Evolutionary conservation across 257 asterid species (phyloP).

Genomic region (Linaria vulgaris): DNA sequence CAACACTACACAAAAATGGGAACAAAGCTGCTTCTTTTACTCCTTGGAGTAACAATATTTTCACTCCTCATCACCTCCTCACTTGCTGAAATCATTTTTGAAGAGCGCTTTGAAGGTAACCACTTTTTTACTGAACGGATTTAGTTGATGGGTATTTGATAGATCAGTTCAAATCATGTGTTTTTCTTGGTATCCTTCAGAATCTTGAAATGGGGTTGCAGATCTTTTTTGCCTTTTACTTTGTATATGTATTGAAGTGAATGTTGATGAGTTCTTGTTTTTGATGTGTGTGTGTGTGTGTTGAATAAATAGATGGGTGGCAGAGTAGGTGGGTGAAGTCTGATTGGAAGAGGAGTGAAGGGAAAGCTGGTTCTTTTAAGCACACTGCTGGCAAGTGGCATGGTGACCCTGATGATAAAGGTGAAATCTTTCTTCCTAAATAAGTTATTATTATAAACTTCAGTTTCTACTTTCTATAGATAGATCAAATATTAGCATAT

Average conservation of each 20-base stretch:
- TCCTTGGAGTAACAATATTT: constrained; percentile 12
- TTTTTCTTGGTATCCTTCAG: not conserved
- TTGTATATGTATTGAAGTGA: not conserved
- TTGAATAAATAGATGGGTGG: constrained; percentile 88
- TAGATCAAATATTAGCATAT: no score
- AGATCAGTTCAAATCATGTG: not conserved
- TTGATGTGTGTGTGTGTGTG: constrained; percentile 24
- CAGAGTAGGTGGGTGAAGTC: constrained; percentile 86
- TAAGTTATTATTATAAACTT: not conserved
- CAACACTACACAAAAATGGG: not conserved
- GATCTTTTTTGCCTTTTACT: not conserved
- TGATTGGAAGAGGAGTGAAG: constrained; percentile 90
- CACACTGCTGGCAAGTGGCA: constrained; percentile 92
- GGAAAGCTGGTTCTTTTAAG: constrained; percentile 89
- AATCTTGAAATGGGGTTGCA: constrained; percentile 7
- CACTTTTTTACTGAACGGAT: not conserved
- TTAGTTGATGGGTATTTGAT: constrained; percentile 9
- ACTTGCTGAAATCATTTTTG: constrained; percentile 69
- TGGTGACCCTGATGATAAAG: constrained; percentile 95
- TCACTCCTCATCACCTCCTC: constrained; percentile 41
- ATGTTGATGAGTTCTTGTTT: not conserved
- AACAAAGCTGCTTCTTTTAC: no score
- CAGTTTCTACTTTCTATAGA: no score
- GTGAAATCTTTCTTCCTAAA: constrained; percentile 28
- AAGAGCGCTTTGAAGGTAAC: constrained; percentile 87